Base-by-base conservation (phyloP, 2,329 filamentous ascomycete genomes). In the Fusarium nurragi region DNA sequence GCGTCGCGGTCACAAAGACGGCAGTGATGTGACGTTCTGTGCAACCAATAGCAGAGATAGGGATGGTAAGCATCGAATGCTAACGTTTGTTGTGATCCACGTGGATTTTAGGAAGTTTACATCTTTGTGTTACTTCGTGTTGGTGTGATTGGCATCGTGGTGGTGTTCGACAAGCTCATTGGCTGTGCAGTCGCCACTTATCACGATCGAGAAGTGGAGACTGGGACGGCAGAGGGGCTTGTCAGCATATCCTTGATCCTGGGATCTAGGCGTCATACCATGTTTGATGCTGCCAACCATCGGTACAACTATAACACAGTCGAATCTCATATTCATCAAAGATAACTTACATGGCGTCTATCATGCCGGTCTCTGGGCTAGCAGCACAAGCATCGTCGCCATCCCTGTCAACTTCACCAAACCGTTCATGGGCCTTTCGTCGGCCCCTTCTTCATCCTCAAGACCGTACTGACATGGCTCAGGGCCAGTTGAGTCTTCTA, bases 41-140 rank as follows among this genome's bases (percentile, higher is more conserved):
- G 18, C 16, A 12, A 56, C 64, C 59, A 67, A 49, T 67, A 28
- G 22, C 11, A 38, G 13, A 23, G 34, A 38, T 45, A 21, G 21
- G 22, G 18, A 67, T 67, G 46, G 43, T 60, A 55, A 67, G 46
- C 59, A 67, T 65, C 64, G 64, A 67, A 67, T 67, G 46, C 47
- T 14, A 30, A 21, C 13, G 18, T 39, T 13, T 22, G 22, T 44
- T n/a, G 28, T 12, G 43, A 38, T 38, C 22, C 64, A 67, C 64
- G 64, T 67, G 64, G 43, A 37, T 14, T 2, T 4, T 51, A n/a
- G 36, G 48, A 47, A 12, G 22, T 43, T 47, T 60, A 28, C 4
- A 19, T 39, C n/a, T 21, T 40, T 26, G 21, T 4, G 22, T 23
- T 38, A 36, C n/a, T 21, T 40, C 22, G 21, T 4, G 22, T 23